Evolutionary conservation across 2,329 filamentous ascomycete genomes (phyloP).

Genomic region (Penicillium polonicum): DNA sequence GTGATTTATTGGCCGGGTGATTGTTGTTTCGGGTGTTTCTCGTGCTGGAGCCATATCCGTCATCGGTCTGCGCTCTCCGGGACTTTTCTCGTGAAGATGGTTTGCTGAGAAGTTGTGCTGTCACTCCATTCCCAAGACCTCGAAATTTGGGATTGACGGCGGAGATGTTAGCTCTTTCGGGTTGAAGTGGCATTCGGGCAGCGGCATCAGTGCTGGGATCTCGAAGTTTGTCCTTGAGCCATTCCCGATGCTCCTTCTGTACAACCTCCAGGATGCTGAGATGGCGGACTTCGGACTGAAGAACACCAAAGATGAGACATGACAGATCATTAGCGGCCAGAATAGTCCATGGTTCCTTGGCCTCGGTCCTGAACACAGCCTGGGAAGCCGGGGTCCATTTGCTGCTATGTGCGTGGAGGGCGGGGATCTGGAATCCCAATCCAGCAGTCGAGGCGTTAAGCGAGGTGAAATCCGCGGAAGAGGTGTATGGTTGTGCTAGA

Average conservation of each 20-base stretch:
- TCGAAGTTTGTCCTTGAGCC: constrained; percentile 82
- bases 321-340: constrained; percentile 94
- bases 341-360: constrained; percentile 89
- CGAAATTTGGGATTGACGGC: constrained; percentile 40
- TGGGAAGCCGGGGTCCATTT: constrained; percentile 89
- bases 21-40: constrained; percentile 58
- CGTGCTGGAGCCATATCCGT: constrained; percentile 53
- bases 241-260: constrained; percentile 79
- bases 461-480: constrained; percentile 51
- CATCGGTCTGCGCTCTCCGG: constrained; percentile 57
- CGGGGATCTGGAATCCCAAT: constrained; percentile 46
- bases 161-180: constrained; percentile 41
- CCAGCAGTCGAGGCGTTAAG: constrained; percentile 36
- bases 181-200: constrained; percentile 30
- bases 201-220: constrained; percentile 57
- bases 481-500: constrained; percentile 72
- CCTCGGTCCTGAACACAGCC: constrained; percentile 96
- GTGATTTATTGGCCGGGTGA: constrained; percentile 71
- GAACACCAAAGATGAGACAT: constrained; percentile 97
- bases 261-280: constrained; percentile 95
- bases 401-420: constrained; percentile 82
- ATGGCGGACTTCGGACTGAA: constrained; percentile 89
- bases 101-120: constrained; percentile 83
- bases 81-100: constrained; percentile 59
- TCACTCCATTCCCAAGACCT: constrained; percentile 78